Evolutionary conservation across 441 rosid species (phyloP).

Genomic region (Iberis amara): DNA sequence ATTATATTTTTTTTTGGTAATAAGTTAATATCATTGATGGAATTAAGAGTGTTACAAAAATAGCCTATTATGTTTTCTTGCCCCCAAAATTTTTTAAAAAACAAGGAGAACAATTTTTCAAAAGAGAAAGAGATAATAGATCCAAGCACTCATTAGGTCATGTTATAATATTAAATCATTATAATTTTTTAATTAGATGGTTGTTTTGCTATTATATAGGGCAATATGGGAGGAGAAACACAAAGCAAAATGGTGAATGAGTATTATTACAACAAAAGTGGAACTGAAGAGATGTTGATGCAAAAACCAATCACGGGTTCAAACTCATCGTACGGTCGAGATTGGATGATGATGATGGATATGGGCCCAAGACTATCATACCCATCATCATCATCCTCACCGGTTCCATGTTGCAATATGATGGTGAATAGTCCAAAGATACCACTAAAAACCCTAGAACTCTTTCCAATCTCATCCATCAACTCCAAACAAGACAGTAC

Average conservation of each 20-base stretch:
- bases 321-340: slow-evolving; percentile 38
- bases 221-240: slow-evolving; percentile 27
- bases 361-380: slow-evolving; percentile 37
- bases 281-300: slow-evolving; percentile 42
- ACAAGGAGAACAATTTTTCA: no score
- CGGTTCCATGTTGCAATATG: slow-evolving; percentile 30
- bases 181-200: no score
- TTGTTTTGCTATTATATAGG: slow-evolving; percentile 26
- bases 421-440: slow-evolving; percentile 36
- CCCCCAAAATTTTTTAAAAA: no score
- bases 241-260: slow-evolving; percentile 37
- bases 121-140: no score
- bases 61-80: no score
- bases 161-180: no score
- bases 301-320: slow-evolving; percentile 36
- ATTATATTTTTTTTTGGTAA: no score
- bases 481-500: slow-evolving; percentile 56
- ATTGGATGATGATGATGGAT: slow-evolving; percentile 59
- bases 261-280: slow-evolving; percentile 31
- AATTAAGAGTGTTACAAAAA: no score
- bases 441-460: slow-evolving; percentile 73
- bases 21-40: no score
- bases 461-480: slow-evolving; percentile 75
- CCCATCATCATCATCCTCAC: slow-evolving; percentile 33
- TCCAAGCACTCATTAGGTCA: no score